Evolutionary conservation across 805 yeast genomes (phyloP).

Genomic region (Candida berthetii): DNA sequence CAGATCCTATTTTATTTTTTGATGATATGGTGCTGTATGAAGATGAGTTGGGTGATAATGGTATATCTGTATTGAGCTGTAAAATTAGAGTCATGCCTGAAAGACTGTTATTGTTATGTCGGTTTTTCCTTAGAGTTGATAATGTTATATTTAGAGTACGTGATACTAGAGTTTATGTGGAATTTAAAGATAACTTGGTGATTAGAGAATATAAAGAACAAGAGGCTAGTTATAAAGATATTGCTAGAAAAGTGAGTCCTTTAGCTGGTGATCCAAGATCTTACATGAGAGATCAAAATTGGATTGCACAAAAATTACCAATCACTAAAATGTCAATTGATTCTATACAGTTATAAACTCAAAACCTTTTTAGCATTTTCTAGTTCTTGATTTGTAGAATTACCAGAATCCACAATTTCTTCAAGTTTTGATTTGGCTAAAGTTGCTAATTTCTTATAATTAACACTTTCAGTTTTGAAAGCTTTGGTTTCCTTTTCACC

Average conservation of each 20-base stretch:
- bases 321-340: conserved; percentile 23
- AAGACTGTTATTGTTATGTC: conserved; percentile 62
- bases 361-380: conserved; percentile 12
- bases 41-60: conserved; percentile 96
- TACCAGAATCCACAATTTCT: conserved; percentile 24
- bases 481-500: conserved; percentile 10
- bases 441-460: conserved; percentile 23
- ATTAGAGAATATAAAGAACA: conserved; percentile 75
- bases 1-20: conserved; percentile 83
- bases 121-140: conserved; percentile 86
- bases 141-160: conserved; percentile 78
- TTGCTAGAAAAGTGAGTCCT: conserved; percentile 36
- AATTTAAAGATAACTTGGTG: conserved; percentile 56
- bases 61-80: conserved; percentile 69
- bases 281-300: conserved; percentile 72
- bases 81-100: conserved; percentile 88
- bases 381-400: conserved; percentile 13
- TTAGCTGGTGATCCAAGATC: conserved; percentile 61
- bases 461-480: conserved; percentile 17
- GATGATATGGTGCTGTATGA: conserved; percentile 88
- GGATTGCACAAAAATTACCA: conserved; percentile 69
- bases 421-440: conserved; percentile 31
- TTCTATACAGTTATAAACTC: conserved; percentile 2
- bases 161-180: conserved; percentile 82
- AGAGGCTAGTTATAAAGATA: conserved; percentile 46